Base-by-base conservation (phyloP, 305 asterid genomes). In the Solanum aculeatissimum region DNA sequence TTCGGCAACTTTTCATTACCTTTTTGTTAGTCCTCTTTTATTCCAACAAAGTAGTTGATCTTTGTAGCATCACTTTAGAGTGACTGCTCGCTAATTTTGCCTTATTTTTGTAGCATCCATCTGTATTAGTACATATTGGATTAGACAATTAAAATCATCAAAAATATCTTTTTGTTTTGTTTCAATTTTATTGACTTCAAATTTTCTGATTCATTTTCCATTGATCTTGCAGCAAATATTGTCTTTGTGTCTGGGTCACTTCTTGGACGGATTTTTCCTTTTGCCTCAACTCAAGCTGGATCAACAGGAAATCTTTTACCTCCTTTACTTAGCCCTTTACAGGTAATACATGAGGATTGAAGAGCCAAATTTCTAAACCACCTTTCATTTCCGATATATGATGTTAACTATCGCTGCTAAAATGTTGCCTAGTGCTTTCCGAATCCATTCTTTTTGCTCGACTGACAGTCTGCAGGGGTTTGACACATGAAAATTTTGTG, bases 171-270 rank as follows among this genome's bases (percentile, higher is more conserved):
- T 8, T 11, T 38, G 16, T 69, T 70, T 40, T 70, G 25, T 70
- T 70, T 79, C 8, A 4, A 18, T 45, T 83, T 53, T 72, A 53
- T 21, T 69, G 42, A 54, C 40, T 83, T 15, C 71, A 12, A 25
- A 19, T 27, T 82, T 58, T 83, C 80, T 54, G 83, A 82, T 68
- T 35, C 38, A 29, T 82, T 87, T 25, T 63, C 38, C 57, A 23
- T 47, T 70, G 45, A 27, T 65, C 25, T 66, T 90, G 72, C 83
- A 92, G 95, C 92, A 71, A 91, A 90, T 89, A 81, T 92, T 86
- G 93, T 96, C 84, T 43, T 92, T 23, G 95, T 95, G 72, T 91
- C 98, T 77, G 97, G 99, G 23, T 92, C 98, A 40, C 88, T 96
- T 84, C 86, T 94, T 87, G 98, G 97, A 74, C 90, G 98, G 85